Conservation (phyloP, 495 filamentous ascomycete genomes). For the Penicillium silybi region DNA sequence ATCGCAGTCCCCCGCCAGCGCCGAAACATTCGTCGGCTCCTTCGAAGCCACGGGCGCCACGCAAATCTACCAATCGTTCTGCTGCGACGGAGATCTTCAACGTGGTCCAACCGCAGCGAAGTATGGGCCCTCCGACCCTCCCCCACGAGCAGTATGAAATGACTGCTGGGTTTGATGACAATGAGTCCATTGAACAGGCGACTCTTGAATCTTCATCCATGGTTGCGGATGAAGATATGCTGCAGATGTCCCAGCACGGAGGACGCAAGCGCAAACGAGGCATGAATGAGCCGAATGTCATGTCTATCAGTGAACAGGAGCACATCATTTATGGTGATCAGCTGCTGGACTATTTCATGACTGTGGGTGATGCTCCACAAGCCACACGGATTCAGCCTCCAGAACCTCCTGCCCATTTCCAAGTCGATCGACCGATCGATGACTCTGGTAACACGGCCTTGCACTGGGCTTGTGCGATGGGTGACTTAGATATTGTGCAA, state of each 20-base stretch:
- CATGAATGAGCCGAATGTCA: constrained; percentile 50
- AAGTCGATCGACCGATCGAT: constrained; percentile 85
- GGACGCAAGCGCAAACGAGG: constrained; percentile 75
- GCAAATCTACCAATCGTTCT: constrained; percentile 36
- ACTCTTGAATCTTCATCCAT: constrained; percentile 78
- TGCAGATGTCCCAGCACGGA: constrained; percentile 61
- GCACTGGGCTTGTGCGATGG: constrained; percentile 98
- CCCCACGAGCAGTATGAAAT: constrained; percentile 55
- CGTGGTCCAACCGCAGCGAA: constrained; percentile 38
- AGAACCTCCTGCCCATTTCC: constrained; percentile 73
- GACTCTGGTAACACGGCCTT: constrained; percentile 83
- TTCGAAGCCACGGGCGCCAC: constrained; percentile 66
- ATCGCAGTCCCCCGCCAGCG: constrained; percentile 84
- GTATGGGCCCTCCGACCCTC: constrained; percentile 43
- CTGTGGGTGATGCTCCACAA: constrained; percentile 63
- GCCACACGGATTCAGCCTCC: constrained; percentile 58
- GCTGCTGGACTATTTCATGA: constrained; percentile 92
- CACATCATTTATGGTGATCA: constrained; percentile 88
- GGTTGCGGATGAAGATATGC: constrained; percentile 73
- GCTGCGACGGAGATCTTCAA: constrained; percentile 37
- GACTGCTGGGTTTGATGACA: constrained; percentile 61
- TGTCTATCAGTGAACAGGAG: constrained; percentile 69
- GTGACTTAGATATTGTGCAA: constrained; percentile 85
- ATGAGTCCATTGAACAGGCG: constrained; percentile 76
- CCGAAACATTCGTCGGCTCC: constrained; percentile 75